These are phyloP conservation scores for Noccaea bulbosa DNA, from an alignment of 345 rosid species.

Conservation along the genomic window DNA sequence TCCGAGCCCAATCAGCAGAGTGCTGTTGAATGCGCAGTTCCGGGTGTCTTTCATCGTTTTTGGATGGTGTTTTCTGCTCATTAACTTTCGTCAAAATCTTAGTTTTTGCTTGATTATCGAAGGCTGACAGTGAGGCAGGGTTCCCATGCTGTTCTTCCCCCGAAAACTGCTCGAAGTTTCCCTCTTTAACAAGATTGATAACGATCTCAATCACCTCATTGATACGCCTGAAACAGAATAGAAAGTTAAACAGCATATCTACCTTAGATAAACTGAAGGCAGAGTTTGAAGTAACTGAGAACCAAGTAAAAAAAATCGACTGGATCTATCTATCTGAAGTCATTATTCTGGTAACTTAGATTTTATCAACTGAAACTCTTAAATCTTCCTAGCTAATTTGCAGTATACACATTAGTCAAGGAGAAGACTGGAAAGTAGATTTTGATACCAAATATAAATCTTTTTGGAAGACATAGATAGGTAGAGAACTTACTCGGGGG, in stretches of 20 bases:
- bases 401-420: neutral
- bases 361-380: neutral
- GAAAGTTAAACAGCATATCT: slow-evolving; percentile 31
- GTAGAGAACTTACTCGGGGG: slow-evolving; percentile 70
- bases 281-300: slow-evolving; percentile 6
- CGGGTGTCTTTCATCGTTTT: slow-evolving; percentile 37
- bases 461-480: slow-evolving; percentile 26
- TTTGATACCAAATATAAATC: neutral
- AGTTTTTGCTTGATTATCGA: slow-evolving; percentile 48
- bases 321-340: slow-evolving; percentile 11
- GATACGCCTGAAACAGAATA: slow-evolving; percentile 61
- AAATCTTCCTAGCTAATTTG: slow-evolving; percentile 23
- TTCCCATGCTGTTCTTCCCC: slow-evolving; percentile 45
- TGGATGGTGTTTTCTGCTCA: slow-evolving; percentile 41
- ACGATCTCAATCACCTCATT: slow-evolving; percentile 82
- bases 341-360: slow-evolving; percentile 1
- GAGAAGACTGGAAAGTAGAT: too few species aligned
- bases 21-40: slow-evolving; percentile 52
- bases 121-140: slow-evolving; percentile 44
- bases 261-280: slow-evolving; percentile 8
- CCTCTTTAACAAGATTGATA: slow-evolving; percentile 60
- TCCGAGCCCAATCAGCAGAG: slow-evolving; percentile 79
- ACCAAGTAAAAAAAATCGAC: neutral
- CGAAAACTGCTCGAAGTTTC: slow-evolving; percentile 50
- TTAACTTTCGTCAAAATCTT: slow-evolving; percentile 44